Base-by-base conservation (phyloP, 352 stramenopile genomes). In the Globisporangium abappressorium region DNA sequence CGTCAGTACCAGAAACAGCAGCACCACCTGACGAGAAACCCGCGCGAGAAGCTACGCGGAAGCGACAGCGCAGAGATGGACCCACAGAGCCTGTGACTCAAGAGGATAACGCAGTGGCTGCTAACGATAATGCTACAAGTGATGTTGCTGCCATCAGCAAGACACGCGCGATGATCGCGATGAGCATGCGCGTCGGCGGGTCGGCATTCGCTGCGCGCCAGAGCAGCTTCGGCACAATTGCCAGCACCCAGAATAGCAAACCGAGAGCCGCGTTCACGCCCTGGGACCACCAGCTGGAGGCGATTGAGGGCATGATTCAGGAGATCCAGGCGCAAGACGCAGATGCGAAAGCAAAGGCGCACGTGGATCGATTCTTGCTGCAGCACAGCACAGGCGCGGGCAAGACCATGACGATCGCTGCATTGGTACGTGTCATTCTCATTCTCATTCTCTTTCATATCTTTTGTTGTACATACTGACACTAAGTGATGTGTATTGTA, bases 331-430 rank as follows among this genome's bases (percentile, higher is more conserved):
- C 47, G 22, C 43, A 70, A 34, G 56, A 66, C 53, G 26, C 64
- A 66, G 24, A 65, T 1, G 55, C 76, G 33, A 67, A 71, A 28
- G 46, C 24, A 3, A 43, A 66, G 24, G 26, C 66, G 51, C 64
- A 47, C 20, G 53, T 64, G 61, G 72, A 81, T 73, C 75, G 66
- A 7, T 94, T 87, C 47, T 71, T 94, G 43, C 65, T 95, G 12
- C 87, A 95, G 65, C 87, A 95, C 70, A 94, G 87, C 62, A 95
- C 87, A 14, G 87, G 87, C 20, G 84, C 85, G 33, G 87, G 87
- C 69, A 95, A 95, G 70, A 93, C 85, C 33, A 56, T 91, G 58
- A 94, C 87, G 11, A 92, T 94, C 58, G 84, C 83, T 6, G 85
- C 84, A 14, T 60, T 92, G 54, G 80, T 87, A 62, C 36, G 64